Conservation (phyloP, 202 grass and related monocot species). For the Hordeum pubiflorum region DNA sequence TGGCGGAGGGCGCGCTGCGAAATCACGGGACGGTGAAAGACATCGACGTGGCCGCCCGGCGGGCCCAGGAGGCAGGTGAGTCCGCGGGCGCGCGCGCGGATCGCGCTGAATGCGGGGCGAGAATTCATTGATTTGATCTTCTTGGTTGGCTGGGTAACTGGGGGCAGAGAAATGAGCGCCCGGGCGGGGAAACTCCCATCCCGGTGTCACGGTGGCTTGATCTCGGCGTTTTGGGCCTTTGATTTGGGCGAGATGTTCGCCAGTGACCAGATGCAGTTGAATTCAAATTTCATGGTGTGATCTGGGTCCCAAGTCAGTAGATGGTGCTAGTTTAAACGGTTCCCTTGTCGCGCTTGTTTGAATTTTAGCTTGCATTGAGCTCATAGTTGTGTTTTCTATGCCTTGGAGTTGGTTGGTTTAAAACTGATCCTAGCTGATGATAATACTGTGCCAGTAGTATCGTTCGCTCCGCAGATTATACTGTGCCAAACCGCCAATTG, state of each 20-base stretch:
- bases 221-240: neutral
- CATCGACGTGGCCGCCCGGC: slow-evolving; percentile 49
- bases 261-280: slow-evolving; percentile 16
- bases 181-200: neutral
- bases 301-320: neutral
- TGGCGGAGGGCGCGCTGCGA: slow-evolving; percentile 43
- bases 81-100: neutral
- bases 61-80: slow-evolving; percentile 74
- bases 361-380: slow-evolving; percentile 10
- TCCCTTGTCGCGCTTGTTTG: neutral
- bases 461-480: neutral
- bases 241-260: neutral
- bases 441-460: neutral
- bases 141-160: neutral
- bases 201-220: neutral
- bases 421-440: neutral
- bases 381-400: neutral
- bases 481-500: neutral
- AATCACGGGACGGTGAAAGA: slow-evolving; percentile 37
- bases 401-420: neutral
- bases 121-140: neutral
- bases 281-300: neutral
- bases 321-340: neutral
- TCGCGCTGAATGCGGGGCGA: neutral
- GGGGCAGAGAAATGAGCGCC: neutral